Base-by-base conservation (phyloP, 176 grass and related monocot species). In the Alloteropsis semialata region DNA sequence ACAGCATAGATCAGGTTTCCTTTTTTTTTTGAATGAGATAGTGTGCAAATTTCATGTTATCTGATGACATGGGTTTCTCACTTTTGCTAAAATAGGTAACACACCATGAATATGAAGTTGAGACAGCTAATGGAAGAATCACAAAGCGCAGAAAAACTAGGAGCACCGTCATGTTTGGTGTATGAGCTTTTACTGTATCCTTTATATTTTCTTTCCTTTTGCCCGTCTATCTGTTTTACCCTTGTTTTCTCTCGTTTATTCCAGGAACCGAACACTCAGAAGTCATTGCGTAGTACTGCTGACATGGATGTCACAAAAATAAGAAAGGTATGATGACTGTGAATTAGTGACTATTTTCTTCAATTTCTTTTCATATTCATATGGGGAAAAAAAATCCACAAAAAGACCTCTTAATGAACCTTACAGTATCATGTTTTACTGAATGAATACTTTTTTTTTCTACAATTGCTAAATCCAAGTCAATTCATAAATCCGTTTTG, bases 71-170 rank as follows among this genome's bases (percentile, higher is more conserved):
- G 61, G 72, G n/a, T 84, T 84, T 85, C 43, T 75, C 48, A 22
- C 8, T 86, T 80, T 88, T n/a, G 5, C 61, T 45, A 22, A 81
- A 77, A 63, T 77, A 96, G 96, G 88, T 95, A 66, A 93, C 86
- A 78, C 90, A 77, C 37, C 92, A 94, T 89, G 96, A 93, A 84
- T 96, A 98, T 78, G 93, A 93, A 89, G 89, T 93, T 72, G 92
- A 96, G 81, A 92, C 92, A 81, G 87, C 87, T 46, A 88, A 90
- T 83, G 92, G 92, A 87, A 92, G 82, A 88, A 89, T 92, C 54
- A 95, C 89, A 81, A 98, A 93, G 85, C 93, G 93, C 87, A 91
- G 91, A 86, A 98, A 93, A 87, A 89, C 91, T 79, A 93, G 83
- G 80, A 98, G 87, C 85, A 91, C 92, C n/a, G 88, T 93, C 69